Conservation (phyloP, 1,139 yeast genomes). For the Wickerhamomyces sp. region DNA sequence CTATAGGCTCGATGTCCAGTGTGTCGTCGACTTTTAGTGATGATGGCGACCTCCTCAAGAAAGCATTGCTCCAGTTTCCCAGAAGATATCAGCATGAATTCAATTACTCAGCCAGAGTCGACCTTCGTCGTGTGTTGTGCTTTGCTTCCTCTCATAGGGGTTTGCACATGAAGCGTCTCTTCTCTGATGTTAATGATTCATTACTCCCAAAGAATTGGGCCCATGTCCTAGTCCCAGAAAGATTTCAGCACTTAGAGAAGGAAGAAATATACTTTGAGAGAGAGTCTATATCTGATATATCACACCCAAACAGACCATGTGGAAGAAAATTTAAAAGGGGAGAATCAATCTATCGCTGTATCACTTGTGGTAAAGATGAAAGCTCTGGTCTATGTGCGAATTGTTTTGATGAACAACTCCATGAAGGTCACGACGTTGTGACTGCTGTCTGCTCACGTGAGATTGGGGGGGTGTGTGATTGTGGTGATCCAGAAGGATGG, state of each 20-base stretch:
- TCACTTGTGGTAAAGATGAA: conserved; percentile 80
- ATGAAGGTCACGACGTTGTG: conserved; percentile 71
- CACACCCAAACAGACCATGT: conserved; percentile 71
- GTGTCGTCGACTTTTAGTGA: conserved; percentile 1
- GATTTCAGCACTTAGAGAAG: conserved; percentile 18
- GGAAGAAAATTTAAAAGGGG: conserved; percentile 72
- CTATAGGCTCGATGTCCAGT: not conserved
- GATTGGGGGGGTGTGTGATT: conserved; percentile 92
- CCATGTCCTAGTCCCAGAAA: conserved; percentile 28
- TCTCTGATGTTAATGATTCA: conserved; percentile 35
- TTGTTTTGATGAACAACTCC: conserved; percentile 70
- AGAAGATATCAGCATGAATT: conserved; percentile 17
- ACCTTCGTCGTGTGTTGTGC: conserved; percentile 47
- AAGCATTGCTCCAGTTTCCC: conserved; percentile 22
- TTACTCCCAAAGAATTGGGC: conserved; percentile 27
- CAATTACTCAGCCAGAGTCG: conserved; percentile 17
- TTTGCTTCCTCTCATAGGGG: conserved; percentile 49
- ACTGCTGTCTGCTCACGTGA: conserved; percentile 72
- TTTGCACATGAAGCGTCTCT: conserved; percentile 42
- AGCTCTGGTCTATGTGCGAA: conserved; percentile 80
- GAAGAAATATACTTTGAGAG: conserved; percentile 22
- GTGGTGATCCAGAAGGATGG: conserved; percentile 91
- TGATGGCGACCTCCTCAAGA: conserved; percentile 19
- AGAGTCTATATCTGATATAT: conserved; percentile 36
- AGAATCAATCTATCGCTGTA: conserved; percentile 82